Percentiles rank a stretch among this genome's conserved stretches.
Evolutionary conservation across 1,284 basidiomycete species (phyloP).

Genomic region (Trichosporon sp.): DNA sequence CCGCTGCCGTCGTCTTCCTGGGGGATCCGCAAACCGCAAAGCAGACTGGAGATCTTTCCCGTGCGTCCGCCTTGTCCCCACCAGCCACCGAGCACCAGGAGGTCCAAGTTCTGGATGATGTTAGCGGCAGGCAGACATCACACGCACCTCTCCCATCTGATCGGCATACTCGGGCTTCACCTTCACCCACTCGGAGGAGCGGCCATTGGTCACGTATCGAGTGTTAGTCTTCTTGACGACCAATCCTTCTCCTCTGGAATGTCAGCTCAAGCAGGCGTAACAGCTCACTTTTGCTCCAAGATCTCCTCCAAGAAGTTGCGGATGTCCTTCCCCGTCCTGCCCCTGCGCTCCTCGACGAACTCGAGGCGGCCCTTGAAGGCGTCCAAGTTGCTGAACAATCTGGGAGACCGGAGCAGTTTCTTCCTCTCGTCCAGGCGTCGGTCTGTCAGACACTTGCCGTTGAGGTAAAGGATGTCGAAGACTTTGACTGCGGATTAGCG

Average conservation of each 20-base stretch:
- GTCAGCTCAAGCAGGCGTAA: background rate
- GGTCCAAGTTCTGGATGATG: conserved; percentile 72
- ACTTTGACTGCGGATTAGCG: conserved; percentile 71
- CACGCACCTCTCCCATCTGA: conserved; percentile 47
- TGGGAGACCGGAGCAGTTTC: conserved; percentile 46
- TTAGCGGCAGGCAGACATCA: conserved; percentile 17
- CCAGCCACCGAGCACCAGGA: conserved; percentile 72
- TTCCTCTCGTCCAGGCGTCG: conserved; percentile 56
- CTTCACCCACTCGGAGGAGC: conserved; percentile 90
- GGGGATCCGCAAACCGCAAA: conserved; percentile 55
- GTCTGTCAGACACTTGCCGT: conserved; percentile 58
- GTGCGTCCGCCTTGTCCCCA: conserved; percentile 58
- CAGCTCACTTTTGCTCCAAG: conserved; percentile 64
- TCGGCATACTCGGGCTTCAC: conserved; percentile 81
- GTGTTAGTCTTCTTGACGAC: conserved; percentile 82
- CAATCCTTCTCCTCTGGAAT: conserved; percentile 77
- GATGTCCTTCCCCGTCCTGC: conserved; percentile 77
- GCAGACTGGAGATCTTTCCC: conserved; percentile 57
- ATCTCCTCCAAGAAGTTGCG: conserved; percentile 74
- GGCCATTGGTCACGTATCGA: conserved; percentile 77
- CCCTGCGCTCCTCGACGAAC: conserved; percentile 70
- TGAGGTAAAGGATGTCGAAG: conserved; percentile 87
- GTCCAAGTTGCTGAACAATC: conserved; percentile 49
- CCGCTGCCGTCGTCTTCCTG: conserved; percentile 62
- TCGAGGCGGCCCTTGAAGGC: conserved; percentile 74